Conservation (phyloP, 2,329 filamentous ascomycete genomes). For the Microsporum audouinii region DNA sequence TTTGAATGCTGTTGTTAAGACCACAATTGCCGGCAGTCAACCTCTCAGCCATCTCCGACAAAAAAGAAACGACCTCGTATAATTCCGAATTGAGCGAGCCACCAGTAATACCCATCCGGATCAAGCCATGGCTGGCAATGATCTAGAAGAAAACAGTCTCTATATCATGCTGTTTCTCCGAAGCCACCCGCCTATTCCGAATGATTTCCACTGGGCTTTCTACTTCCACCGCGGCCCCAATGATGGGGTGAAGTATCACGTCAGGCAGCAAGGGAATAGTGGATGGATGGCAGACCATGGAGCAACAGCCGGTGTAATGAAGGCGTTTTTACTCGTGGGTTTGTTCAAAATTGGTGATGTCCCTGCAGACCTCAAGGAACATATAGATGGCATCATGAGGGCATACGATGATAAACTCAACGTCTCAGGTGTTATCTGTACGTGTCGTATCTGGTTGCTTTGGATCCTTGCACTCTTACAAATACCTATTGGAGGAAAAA, state of each 20-base stretch:
- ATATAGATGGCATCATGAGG: conserved; percentile 16
- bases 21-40: no score
- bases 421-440: conserved; percentile 13
- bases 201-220: not conserved
- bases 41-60: no score
- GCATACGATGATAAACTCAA: conserved; percentile 16
- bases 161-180: not conserved
- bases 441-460: conserved; percentile 14
- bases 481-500: not conserved
- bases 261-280: conserved; percentile 12
- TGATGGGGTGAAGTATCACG: conserved; percentile 19
- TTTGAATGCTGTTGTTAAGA: no score
- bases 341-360: conserved; percentile 18
- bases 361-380: conserved; percentile 1
- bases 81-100: not conserved
- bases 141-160: not conserved
- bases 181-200: not conserved
- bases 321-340: conserved; percentile 18
- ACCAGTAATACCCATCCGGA: not conserved
- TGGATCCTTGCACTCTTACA: conserved; percentile 14
- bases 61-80: not conserved
- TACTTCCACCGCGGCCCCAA: conserved; percentile 4
- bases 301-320: conserved; percentile 13
- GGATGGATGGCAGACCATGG: conserved; percentile 18
- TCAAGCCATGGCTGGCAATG: not conserved